phyloP scores from a whole-genome alignment of 441 rosid species.

The Hypseocharis bilobata region DNA sequence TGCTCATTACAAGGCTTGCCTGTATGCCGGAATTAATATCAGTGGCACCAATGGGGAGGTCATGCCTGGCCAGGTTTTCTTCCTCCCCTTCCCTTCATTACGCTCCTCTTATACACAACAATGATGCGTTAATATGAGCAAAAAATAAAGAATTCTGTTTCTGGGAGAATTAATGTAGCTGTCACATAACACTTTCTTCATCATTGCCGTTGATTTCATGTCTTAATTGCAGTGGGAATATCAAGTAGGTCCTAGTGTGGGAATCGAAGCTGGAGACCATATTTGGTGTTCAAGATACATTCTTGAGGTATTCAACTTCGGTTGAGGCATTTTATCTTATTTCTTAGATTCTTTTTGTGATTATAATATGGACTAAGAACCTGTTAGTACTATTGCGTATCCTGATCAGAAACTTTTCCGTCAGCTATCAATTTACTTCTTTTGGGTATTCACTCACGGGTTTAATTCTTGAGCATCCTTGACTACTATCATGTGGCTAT shows the following conservation, averaged over 20 bases:
- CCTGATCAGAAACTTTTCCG: too few relatives aligned
- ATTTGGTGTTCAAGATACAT: slow-evolving; percentile 91
- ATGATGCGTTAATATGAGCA: not conserved
- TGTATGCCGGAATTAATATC: slow-evolving; percentile 86
- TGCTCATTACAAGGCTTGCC: slow-evolving; percentile 95
- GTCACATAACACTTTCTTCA: too few relatives aligned
- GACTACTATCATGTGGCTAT: too few relatives aligned
- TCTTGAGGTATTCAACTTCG: slow-evolving; percentile 65
- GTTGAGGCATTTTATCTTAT: too few relatives aligned
- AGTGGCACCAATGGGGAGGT: slow-evolving; percentile 97
- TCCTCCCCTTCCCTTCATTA: slow-evolving; percentile 10
- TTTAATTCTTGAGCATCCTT: not conserved
- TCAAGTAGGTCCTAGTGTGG: slow-evolving; percentile 96
- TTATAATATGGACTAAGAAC: too few relatives aligned
- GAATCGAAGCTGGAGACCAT: slow-evolving; percentile 88
- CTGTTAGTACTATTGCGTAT: too few relatives aligned
- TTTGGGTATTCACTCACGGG: not conserved
- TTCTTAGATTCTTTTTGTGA: too few relatives aligned
- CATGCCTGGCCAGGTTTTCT: slow-evolving; percentile 92
- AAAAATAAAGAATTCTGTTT: too few relatives aligned
- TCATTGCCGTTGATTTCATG: not conserved
- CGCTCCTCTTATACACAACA: too few relatives aligned
- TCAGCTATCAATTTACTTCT: not conserved
- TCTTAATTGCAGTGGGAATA: slow-evolving; percentile 68
- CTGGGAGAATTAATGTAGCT: too few relatives aligned